Evolutionary conservation across 805 yeast genomes (phyloP), one percentile per base, ranked within the genome.

Genomic region (Yamadazyma philogaea): DNA sequence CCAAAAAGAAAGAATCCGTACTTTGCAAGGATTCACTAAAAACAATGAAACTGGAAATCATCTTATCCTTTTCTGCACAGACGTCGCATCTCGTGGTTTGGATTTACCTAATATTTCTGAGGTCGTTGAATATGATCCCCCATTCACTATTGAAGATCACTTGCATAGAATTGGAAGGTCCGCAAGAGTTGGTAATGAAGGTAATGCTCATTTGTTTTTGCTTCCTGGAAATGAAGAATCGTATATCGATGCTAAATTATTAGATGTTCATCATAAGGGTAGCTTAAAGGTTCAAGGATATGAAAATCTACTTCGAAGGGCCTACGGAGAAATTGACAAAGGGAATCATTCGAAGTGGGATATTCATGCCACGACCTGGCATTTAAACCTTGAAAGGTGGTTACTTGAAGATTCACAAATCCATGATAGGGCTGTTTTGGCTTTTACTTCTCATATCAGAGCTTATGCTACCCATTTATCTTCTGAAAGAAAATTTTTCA

Each of bases 81-180:
- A 93, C 74, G 98, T 93, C 47, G 99, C 97, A 0, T 82, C 98
- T 26, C 81, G 99, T 67, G 99, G 99, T 48, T 73, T 93, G 48
- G 99, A 93, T 71, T 68, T 93, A 43, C 96, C 96, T 2, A 75
- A 79, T 39, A 87, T 93, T 45, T 78, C 93, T 34, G 79, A 83
- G 37, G 96, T 93, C 24, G 73, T 93, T 15, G 99, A 93, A 61
- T 84, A 82, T 54, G 99, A 93, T 59, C 96, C 99, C 2, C 96
- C 99, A 4, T 90, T 91, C 57, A 77, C 93, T 1, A 73, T 88
- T 4, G 97, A 89, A 49, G 99, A 93, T 59, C 99, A 93, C 72
- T 70, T 93, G 45, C 99, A 93, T 63, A 77, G 99, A 63, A 87
- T 90, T 43, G 99, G 99, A 41, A 81, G 99, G 70, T 89, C 98